Percentiles rank a stretch among this genome's conserved stretches.
These are phyloP conservation scores for Colletotrichum filicis DNA, from an alignment of 2,329 filamentous ascomycete genomes.

Conservation along the genomic window DNA sequence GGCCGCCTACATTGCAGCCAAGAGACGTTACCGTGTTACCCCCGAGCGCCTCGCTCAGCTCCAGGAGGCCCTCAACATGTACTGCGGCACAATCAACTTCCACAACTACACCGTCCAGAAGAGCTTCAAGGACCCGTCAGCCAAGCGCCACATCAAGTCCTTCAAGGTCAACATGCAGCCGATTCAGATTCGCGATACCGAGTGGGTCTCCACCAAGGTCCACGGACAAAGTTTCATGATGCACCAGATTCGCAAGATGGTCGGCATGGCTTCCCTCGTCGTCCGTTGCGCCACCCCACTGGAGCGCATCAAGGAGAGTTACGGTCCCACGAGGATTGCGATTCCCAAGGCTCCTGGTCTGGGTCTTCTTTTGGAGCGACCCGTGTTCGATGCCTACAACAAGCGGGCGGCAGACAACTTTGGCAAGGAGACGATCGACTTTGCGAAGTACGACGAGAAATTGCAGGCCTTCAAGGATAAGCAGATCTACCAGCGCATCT, in stretches of 20 bases:
- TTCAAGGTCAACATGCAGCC: constrained; percentile 82
- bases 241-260: constrained; percentile 99
- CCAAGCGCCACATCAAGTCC: constrained; percentile 91
- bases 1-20: constrained; percentile 82
- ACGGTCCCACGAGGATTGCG: constrained; percentile 77
- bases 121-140: constrained; percentile 80
- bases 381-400: constrained; percentile 93
- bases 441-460: constrained; percentile 79
- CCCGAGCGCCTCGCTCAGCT: constrained; percentile 77
- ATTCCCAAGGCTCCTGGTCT: constrained; percentile 95
- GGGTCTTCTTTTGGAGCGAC: constrained; percentile 87
- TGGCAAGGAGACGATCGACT: constrained; percentile 78
- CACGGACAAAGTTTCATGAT: constrained; percentile 99
- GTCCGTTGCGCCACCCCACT: constrained; percentile 85
- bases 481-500: constrained; percentile 93
- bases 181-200: constrained; percentile 88
- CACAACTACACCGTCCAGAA: constrained; percentile 99
- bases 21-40: constrained; percentile 86
- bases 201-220: constrained; percentile 96
- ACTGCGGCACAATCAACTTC: constrained; percentile 88
- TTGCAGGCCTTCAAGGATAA: constrained; percentile 91
- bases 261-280: constrained; percentile 87
- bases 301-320: constrained; percentile 78
- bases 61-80: constrained; percentile 78
- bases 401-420: constrained; percentile 72